Evolutionary conservation across 1,284 basidiomycete genomes (phyloP).

Genomic region (Leccinum fallax): DNA sequence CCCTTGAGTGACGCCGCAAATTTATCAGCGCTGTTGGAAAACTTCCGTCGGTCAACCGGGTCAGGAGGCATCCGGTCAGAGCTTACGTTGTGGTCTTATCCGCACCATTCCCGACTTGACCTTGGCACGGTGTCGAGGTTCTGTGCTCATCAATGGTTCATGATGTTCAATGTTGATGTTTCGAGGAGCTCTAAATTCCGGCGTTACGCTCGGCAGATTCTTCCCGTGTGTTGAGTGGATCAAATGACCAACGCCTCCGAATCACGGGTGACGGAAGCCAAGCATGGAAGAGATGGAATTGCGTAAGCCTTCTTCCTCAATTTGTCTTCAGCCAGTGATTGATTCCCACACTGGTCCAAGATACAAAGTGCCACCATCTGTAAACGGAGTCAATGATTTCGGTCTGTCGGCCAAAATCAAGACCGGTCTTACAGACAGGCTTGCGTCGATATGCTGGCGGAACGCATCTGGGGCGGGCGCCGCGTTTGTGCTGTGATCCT

Average conservation of each 20-base stretch:
- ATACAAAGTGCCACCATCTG: no score
- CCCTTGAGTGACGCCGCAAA: not conserved
- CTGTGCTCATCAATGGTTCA: not conserved
- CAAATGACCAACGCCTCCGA: not conserved
- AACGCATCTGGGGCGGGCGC: not conserved
- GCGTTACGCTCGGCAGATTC: not conserved
- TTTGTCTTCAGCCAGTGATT: not conserved
- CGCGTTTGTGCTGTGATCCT: not conserved
- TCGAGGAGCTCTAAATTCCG: not conserved
- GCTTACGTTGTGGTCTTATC: not conserved
- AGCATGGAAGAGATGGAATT: not conserved
- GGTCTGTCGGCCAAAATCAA: no score
- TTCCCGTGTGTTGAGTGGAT: not conserved
- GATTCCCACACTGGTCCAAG: no score
- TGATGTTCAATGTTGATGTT: not conserved
- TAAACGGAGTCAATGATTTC: no score
- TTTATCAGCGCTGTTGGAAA: not conserved
- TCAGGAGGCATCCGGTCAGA: not conserved
- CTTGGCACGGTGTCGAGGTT: not conserved
- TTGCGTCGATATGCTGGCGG: not conserved
- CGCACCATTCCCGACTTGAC: not conserved
- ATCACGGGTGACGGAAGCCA: no score
- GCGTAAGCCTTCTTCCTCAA: not conserved
- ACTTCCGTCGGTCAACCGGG: not conserved
- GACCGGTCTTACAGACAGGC: not conserved